phyloP scores from a whole-genome alignment of 495 filamentous ascomycete genomes.

The Xanthoparmelia taractica region DNA sequence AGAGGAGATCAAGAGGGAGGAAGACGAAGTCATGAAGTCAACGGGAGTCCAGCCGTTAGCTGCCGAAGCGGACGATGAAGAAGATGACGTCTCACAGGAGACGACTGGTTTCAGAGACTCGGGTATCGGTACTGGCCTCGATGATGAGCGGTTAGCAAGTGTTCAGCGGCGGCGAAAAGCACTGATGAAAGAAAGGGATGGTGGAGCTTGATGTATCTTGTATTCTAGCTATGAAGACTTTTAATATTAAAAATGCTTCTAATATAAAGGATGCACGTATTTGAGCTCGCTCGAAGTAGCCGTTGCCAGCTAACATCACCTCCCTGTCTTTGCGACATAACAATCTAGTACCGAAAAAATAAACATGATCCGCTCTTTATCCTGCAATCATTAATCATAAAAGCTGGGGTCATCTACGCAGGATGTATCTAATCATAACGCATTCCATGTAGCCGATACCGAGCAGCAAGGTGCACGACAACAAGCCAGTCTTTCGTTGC shows the following conservation, averaged over 20 bases:
- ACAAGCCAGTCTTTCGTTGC: not conserved
- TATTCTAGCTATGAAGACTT: not conserved
- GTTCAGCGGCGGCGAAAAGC: not conserved
- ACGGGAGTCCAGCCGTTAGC: conserved; percentile 20
- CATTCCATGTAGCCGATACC: not conserved
- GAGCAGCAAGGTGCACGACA: not conserved
- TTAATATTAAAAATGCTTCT: not conserved
- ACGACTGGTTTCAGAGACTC: conserved; percentile 24
- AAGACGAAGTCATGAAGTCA: conserved; percentile 17
- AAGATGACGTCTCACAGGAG: conserved; percentile 18
- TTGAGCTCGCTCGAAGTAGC: not conserved
- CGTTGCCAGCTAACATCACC: not conserved
- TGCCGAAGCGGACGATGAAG: conserved; percentile 26
- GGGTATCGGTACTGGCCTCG: conserved; percentile 29
- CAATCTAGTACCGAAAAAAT: not conserved
- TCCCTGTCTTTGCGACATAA: not conserved
- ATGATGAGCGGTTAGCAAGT: conserved; percentile 18
- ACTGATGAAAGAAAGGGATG: not conserved
- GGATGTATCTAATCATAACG: not conserved
- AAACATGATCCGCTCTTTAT: not conserved
- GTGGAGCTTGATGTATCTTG: not conserved
- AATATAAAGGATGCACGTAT: not conserved
- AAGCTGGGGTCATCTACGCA: not conserved
- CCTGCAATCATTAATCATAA: not conserved
- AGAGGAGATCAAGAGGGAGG: conserved; percentile 14